A percentile compares a stretch with the other conserved stretches of the same genome.
These are phyloP conservation scores for Coleophoma crateriformis DNA, from an alignment of 2,329 filamentous ascomycete species.

Conservation along the genomic window DNA sequence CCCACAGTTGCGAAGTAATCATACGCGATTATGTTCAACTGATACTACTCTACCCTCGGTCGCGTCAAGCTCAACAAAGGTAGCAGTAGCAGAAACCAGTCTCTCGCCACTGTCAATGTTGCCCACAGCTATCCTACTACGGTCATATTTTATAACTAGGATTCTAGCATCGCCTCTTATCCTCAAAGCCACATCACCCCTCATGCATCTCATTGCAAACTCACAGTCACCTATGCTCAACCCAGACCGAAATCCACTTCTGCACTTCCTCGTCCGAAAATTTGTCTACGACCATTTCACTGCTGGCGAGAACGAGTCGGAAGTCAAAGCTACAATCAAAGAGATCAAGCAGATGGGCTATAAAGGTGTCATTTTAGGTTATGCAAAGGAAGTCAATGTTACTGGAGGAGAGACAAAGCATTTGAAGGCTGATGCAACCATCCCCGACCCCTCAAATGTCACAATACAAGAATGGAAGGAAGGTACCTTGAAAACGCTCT, in stretches of 20 bases:
- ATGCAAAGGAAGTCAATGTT: slow-evolving; percentile 63
- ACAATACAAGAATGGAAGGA: slow-evolving; percentile 35
- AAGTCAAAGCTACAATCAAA: slow-evolving; percentile 59
- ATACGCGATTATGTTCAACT: background rate
- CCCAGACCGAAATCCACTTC: slow-evolving; percentile 66
- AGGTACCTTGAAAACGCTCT: slow-evolving; percentile 45
- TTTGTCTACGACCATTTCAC: slow-evolving; percentile 89
- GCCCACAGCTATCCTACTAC: background rate
- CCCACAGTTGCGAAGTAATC: background rate
- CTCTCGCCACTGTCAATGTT: background rate
- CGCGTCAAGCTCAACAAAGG: background rate
- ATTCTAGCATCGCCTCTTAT: background rate
- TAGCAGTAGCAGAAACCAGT: background rate
- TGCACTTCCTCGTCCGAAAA: slow-evolving; percentile 64
- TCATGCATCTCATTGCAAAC: background rate
- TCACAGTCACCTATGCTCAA: slow-evolving; percentile 7
- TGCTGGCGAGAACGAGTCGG: slow-evolving; percentile 64
- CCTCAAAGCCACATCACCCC: background rate
- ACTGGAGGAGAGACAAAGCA: background rate
- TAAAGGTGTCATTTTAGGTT: slow-evolving; percentile 75
- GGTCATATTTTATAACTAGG: background rate
- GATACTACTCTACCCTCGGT: background rate
- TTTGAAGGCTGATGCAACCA: background rate
- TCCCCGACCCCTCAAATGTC: background rate
- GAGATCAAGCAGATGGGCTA: slow-evolving; percentile 70